phyloP scores from a whole-genome alignment of 257 asterid genomes.

The Fraxinus quadrangulata region DNA sequence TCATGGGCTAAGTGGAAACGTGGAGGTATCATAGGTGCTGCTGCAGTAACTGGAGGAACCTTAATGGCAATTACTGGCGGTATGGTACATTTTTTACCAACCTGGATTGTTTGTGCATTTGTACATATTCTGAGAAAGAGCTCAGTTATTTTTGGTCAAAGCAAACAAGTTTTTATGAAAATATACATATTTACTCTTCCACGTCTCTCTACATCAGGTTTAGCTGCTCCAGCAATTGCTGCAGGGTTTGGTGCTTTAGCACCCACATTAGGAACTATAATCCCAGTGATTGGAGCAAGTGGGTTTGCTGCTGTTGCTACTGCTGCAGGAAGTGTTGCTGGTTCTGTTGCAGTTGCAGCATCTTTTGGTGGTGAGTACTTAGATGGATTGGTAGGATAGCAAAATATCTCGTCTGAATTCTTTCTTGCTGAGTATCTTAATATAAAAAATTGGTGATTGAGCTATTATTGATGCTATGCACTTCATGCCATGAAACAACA shows the following conservation, averaged over 20 bases:
- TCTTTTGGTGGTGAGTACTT: slow-evolving; percentile 80
- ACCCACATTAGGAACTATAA: slow-evolving; percentile 82
- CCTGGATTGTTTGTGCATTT: background rate
- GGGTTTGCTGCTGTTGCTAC: slow-evolving; percentile 94
- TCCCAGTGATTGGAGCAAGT: slow-evolving; percentile 92
- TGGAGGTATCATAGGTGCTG: slow-evolving; percentile 97
- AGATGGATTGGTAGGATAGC: slow-evolving; percentile 6
- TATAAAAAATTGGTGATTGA: background rate
- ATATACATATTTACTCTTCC: background rate
- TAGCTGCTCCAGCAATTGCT: slow-evolving; percentile 99
- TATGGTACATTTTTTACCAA: slow-evolving; percentile 29
- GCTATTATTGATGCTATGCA: slow-evolving; percentile 7
- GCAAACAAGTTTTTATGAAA: background rate
- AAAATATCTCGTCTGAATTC: background rate
- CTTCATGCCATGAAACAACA: slow-evolving; percentile 13
- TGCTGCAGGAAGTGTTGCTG: slow-evolving; percentile 98
- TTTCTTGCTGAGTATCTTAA: background rate
- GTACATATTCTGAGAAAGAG: background rate
- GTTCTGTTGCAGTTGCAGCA: slow-evolving; percentile 98
- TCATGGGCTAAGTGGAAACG: slow-evolving; percentile 91
- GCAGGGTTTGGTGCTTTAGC: slow-evolving; percentile 93
- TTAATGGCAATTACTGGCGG: slow-evolving; percentile 98
- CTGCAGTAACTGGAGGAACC: slow-evolving; percentile 98
- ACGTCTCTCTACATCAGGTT: slow-evolving; percentile 41
- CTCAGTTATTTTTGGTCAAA: background rate